These are phyloP conservation scores for Pseudogymnoascus sp. DNA, from an alignment of 2,329 filamentous ascomycete genomes.

Conservation along the genomic window DNA sequence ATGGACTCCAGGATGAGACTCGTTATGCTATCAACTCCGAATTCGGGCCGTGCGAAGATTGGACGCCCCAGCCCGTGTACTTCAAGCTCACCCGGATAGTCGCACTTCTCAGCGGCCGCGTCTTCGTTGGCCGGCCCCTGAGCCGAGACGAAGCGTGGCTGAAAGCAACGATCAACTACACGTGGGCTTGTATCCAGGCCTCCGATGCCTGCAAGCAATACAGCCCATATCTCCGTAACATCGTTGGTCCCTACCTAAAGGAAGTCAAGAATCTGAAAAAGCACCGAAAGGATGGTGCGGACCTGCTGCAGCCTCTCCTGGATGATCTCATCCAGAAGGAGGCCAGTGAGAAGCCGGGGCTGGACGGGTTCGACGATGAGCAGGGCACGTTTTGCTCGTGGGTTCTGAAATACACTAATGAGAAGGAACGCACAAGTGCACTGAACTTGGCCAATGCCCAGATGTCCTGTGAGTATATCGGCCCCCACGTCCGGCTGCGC, in stretches of 20 bases:
- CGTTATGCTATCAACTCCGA: constrained; percentile 10
- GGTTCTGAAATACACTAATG: constrained; percentile 16
- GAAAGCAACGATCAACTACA: constrained; percentile 17
- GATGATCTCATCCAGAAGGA: constrained; percentile 5
- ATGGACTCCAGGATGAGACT: constrained; percentile 13
- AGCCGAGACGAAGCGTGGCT: constrained; percentile 24
- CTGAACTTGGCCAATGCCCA: constrained; percentile 26
- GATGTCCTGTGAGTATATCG: constrained; percentile 23
- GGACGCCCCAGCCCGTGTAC: constrained; percentile 24
- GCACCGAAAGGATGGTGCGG: constrained; percentile 11
- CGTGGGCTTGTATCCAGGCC: constrained; percentile 14
- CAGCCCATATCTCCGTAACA: constrained; percentile 10
- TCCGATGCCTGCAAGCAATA: constrained; percentile 18
- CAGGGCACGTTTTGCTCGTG: constrained; percentile 17
- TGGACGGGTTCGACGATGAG: constrained; percentile 11
- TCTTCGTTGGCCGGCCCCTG: constrained; percentile 22
- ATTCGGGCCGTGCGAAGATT: constrained; percentile 22
- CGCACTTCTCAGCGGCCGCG: constrained; percentile 31
- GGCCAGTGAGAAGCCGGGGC: background rate
- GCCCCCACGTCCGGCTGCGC: background rate
- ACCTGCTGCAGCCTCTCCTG: constrained; percentile 17
- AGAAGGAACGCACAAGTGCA: constrained; percentile 6
- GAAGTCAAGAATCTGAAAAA: constrained; percentile 14
- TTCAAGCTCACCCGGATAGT: constrained; percentile 33
- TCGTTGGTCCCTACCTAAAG: constrained; percentile 13